Conservation (phyloP, 2,329 filamentous ascomycete genomes). For the Colletotrichum trifolii region DNA sequence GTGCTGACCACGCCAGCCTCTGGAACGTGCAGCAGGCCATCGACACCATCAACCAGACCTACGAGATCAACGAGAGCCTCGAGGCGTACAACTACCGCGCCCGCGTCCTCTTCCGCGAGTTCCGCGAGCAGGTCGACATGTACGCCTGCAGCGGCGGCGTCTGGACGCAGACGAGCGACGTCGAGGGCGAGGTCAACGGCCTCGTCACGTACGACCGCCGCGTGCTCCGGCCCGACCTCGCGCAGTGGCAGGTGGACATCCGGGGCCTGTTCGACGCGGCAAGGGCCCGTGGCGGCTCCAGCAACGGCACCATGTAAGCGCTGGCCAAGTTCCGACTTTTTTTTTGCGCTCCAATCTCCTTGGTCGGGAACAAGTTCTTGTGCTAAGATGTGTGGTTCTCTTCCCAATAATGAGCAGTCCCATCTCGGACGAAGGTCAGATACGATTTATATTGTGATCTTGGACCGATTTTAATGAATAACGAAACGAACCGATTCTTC, state of each 20-base stretch:
- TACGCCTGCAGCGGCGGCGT: constrained; percentile 75
- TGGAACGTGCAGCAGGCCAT: constrained; percentile 73
- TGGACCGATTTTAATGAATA: constrained; percentile 15
- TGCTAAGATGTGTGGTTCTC: constrained; percentile 18
- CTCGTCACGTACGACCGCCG: constrained; percentile 76
- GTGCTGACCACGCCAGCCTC: constrained; percentile 52
- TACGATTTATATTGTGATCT: constrained; percentile 21
- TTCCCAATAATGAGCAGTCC: constrained; percentile 26
- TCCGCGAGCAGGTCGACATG: constrained; percentile 68
- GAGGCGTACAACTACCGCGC: constrained; percentile 75
- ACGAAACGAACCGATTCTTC: constrained; percentile 8
- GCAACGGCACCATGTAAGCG: constrained; percentile 29
- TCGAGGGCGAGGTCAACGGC: constrained; percentile 80
- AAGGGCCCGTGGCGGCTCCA: constrained; percentile 35
- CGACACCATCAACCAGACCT: constrained; percentile 71
- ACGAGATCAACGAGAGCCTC: constrained; percentile 70
- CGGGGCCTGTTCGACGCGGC: constrained; percentile 69
- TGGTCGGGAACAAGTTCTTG: constrained; percentile 7
- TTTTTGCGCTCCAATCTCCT: too few species aligned
- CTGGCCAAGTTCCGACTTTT: neutral
- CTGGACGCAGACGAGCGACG: constrained; percentile 80
- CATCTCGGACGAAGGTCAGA: constrained; percentile 26
- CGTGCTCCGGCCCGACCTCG: constrained; percentile 64
- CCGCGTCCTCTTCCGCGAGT: constrained; percentile 68
- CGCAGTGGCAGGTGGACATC: constrained; percentile 71